phyloP scores from a whole-genome alignment of 208 protist genomes.

The Leishmania major region DNA sequence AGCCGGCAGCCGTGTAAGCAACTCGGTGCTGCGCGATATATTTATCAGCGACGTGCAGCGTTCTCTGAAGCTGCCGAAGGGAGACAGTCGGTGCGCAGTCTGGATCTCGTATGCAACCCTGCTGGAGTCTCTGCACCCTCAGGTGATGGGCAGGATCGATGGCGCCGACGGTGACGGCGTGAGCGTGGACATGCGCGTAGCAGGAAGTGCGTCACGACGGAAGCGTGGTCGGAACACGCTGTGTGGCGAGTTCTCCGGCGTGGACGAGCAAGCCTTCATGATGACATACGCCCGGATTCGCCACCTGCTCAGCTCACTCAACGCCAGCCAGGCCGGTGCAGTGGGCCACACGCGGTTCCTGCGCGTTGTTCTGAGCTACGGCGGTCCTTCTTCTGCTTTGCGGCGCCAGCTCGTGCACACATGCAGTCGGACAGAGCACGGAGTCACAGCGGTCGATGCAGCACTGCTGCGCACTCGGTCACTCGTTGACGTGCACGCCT shows the following conservation, averaged over 20 bases:
- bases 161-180: too few species aligned
- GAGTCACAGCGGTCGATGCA: conserved; percentile 9
- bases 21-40: conserved; percentile 19
- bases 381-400: conserved; percentile 28
- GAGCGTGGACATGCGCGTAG: background rate
- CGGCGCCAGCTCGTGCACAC: conserved; percentile 34
- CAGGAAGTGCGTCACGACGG: background rate
- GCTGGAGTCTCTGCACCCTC: conserved; percentile 20
- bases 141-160: background rate
- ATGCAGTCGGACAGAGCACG: background rate
- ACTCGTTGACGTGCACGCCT: conserved; percentile 52
- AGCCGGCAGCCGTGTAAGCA: conserved; percentile 5
- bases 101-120: conserved; percentile 43
- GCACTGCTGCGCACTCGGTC: conserved; percentile 30
- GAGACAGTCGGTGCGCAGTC: conserved; percentile 30
- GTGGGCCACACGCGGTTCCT: conserved; percentile 31
- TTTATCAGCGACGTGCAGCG: conserved; percentile 47
- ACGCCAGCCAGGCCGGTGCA: conserved; percentile 1
- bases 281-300: conserved; percentile 14
- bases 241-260: background rate
- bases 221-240: background rate
- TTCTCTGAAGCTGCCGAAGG: conserved; percentile 37
- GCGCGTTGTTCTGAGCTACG: conserved; percentile 39
- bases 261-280: conserved; percentile 14
- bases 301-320: conserved; percentile 21